Conservation (phyloP, 352 stramenopile species). For the Ophiocytium majus region DNA sequence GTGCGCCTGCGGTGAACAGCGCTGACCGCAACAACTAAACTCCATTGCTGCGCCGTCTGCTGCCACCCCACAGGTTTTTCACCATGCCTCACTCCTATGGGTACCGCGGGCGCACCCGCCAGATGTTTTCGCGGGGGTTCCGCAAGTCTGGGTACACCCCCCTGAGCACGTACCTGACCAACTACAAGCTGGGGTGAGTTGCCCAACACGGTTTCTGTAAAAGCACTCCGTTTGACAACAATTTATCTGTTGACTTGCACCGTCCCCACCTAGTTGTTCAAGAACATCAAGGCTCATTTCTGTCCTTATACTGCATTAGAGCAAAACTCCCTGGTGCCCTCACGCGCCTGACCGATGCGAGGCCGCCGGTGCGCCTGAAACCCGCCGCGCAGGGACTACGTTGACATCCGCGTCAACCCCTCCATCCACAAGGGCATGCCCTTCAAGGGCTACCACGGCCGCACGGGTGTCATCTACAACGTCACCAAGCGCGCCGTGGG, state of each 20-base stretch:
- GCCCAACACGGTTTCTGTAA: too few relatives aligned
- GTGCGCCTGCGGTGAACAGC: too few relatives aligned
- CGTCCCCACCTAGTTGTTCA: too few relatives aligned
- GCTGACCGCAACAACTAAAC: too few relatives aligned
- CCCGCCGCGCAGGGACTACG: too few relatives aligned
- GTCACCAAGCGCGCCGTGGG: slow-evolving; percentile 97
- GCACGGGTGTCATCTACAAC: slow-evolving; percentile 98
- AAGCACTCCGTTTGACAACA: too few relatives aligned
- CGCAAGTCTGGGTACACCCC: slow-evolving; percentile 78
- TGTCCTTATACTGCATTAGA: slow-evolving; percentile 4
- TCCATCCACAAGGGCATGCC: slow-evolving; percentile 99
- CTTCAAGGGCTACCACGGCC: slow-evolving; percentile 99
- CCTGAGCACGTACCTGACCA: slow-evolving; percentile 64
- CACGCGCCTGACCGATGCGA: not conserved
- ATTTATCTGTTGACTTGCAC: too few relatives aligned
- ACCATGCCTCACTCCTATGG: slow-evolving; percentile 98
- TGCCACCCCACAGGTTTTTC: not conserved
- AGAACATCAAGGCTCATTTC: slow-evolving; percentile 6
- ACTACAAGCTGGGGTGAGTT: slow-evolving; percentile 96
- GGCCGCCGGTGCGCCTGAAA: slow-evolving; percentile 61
- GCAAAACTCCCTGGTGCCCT: slow-evolving; percentile 17
- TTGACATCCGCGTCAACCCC: slow-evolving; percentile 99
- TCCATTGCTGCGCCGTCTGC: too few relatives aligned
- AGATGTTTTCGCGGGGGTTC: slow-evolving; percentile 99
- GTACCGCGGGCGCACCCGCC: slow-evolving; percentile 95